Conservation (phyloP, 225 moss, liverwort and hornwort species). For the Marchantia polymorpha region DNA sequence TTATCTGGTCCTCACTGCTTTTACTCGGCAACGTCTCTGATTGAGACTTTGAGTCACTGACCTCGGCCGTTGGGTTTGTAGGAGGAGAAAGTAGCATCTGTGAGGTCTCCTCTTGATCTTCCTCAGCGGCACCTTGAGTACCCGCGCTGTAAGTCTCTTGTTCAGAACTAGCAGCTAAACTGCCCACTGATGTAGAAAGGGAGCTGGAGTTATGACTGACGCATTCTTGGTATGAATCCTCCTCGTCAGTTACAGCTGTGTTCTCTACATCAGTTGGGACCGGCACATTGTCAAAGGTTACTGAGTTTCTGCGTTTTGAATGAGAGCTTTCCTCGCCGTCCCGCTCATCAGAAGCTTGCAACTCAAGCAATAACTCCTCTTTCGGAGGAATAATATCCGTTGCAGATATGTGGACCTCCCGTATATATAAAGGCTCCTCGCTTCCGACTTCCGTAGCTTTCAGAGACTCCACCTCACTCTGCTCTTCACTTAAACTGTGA, state of each 20-base stretch:
- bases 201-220: slow-evolving; percentile 12
- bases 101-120: slow-evolving; percentile 19
- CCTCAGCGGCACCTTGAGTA: slow-evolving; percentile 12
- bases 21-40: neutral
- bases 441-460: neutral
- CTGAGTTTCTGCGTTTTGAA: neutral
- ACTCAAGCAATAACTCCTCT: neutral
- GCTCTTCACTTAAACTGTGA: neutral
- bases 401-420: neutral
- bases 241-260: neutral
- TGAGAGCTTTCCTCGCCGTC: neutral
- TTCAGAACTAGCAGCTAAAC: neutral
- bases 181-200: slow-evolving; percentile 6
- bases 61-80: neutral
- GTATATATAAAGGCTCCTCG: neutral
- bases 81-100: neutral
- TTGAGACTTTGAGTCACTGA: neutral
- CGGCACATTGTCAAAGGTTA: neutral
- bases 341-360: neutral
- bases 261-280: neutral
- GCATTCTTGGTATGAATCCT: slow-evolving; percentile 20
- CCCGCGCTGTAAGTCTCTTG: slow-evolving; percentile 11
- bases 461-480: neutral
- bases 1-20: neutral
- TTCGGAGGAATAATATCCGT: neutral